These are phyloP conservation scores for Sugiyamaella marilandica DNA, from an alignment of 805 yeast species.

Conservation along the genomic window DNA sequence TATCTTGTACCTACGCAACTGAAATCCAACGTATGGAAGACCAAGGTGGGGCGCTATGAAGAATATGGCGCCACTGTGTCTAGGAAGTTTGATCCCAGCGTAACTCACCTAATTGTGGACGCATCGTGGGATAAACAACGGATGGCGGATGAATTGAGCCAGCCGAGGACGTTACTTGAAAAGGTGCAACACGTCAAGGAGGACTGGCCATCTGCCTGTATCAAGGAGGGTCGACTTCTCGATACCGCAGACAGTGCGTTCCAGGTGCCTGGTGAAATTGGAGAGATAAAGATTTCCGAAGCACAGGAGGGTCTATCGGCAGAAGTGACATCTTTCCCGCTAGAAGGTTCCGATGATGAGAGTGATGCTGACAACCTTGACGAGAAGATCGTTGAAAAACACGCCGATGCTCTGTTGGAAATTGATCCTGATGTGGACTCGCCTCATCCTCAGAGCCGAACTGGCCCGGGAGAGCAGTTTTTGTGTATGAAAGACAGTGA, in stretches of 20 bases:
- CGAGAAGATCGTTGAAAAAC: not conserved
- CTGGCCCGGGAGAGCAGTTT: conserved; percentile 5
- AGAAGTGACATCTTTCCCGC: too few relatives aligned
- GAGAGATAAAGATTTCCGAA: not conserved
- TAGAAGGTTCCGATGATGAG: too few relatives aligned
- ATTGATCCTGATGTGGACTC: not conserved
- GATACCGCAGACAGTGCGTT: conserved; percentile 1
- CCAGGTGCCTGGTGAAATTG: conserved; percentile 6
- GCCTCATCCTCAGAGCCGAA: not conserved
- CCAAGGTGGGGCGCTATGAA: conserved; percentile 14
- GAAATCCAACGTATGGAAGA: conserved; percentile 10
- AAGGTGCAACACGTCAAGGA: conserved; percentile 16
- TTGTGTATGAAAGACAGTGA: conserved; percentile 1
- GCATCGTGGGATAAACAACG: conserved; percentile 4
- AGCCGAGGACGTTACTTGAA: not conserved
- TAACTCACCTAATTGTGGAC: conserved; percentile 29
- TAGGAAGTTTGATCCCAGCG: conserved; percentile 5
- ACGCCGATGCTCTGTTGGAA: not conserved
- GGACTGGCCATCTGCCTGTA: conserved; percentile 33
- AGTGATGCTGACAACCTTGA: not conserved
- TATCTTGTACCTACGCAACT: conserved; percentile 14
- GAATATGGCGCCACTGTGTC: conserved; percentile 26
- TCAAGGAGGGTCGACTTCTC: conserved; percentile 21
- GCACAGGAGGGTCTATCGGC: too few relatives aligned
- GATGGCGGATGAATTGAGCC: conserved; percentile 5